Evolutionary conservation across 176 grass and related monocot genomes (phyloP).

Genomic region (Saccharum spontaneum): DNA sequence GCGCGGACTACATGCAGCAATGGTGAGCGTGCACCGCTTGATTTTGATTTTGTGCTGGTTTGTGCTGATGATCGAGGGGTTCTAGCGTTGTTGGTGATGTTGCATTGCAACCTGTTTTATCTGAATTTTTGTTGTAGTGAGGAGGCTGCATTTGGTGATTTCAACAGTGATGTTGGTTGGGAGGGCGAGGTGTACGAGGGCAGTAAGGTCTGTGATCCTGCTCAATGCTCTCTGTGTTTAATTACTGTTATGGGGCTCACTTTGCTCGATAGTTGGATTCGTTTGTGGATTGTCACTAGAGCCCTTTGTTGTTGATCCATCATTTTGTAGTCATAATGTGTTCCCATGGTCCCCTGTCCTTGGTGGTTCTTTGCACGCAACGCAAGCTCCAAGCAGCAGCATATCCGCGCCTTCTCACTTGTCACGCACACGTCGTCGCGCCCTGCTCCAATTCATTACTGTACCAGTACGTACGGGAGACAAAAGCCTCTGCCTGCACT

Average conservation of each 20-base stretch:
- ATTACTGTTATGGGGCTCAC: background rate
- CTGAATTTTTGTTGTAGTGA: conserved; percentile 16
- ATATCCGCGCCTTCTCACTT: no score
- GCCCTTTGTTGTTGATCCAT: background rate
- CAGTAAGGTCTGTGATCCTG: conserved; percentile 18
- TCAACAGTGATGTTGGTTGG: background rate
- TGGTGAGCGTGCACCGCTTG: background rate
- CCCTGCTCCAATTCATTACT: no score
- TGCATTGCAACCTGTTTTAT: background rate
- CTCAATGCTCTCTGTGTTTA: background rate
- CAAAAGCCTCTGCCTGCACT: no score
- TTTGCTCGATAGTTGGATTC: background rate
- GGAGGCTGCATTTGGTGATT: conserved; percentile 29
- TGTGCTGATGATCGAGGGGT: background rate
- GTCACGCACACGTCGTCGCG: no score
- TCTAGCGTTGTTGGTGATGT: background rate
- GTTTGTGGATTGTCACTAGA: background rate
- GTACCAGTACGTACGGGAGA: no score
- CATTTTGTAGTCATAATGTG: background rate
- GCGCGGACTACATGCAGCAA: conserved; percentile 7
- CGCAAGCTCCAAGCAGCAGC: no score
- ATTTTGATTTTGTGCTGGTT: background rate
- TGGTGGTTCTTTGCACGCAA: no score
- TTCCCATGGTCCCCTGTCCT: background rate
- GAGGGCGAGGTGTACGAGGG: conserved; percentile 3